Evolutionary conservation across 176 grass and related monocot genomes (phyloP).

Genomic region (Paspalum vaginatum): DNA sequence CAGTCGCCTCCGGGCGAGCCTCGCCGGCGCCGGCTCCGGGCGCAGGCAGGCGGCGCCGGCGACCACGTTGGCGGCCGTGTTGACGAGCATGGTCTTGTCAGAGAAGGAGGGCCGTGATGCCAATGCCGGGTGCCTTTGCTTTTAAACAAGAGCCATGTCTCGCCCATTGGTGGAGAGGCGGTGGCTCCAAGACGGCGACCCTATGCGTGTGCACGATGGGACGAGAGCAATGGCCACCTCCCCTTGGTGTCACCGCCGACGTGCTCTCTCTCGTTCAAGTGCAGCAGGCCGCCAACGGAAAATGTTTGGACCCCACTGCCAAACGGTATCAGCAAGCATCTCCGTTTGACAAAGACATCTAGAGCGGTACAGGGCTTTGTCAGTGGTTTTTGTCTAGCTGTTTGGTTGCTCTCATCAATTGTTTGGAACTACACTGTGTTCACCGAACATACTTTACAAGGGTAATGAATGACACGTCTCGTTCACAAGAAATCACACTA

Average conservation of each 20-base stretch:
- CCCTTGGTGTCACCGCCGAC: slow-evolving; percentile 8
- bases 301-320: not conserved
- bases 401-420: not conserved
- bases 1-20: slow-evolving; percentile 14
- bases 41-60: not conserved
- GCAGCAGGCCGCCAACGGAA: not conserved
- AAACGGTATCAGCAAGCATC: too few species aligned
- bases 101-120: not conserved
- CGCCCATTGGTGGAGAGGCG: slow-evolving; percentile 7
- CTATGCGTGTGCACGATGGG: too few species aligned
- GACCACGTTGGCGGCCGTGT: slow-evolving; percentile 4
- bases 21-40: not conserved
- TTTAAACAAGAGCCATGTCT: not conserved
- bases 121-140: too few species aligned
- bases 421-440: not conserved
- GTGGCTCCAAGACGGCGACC: slow-evolving; percentile 26
- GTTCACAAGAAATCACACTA: not conserved
- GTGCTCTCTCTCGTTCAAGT: too few species aligned
- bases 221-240: not conserved
- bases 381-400: not conserved
- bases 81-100: not conserved
- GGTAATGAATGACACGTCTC: not conserved
- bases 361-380: too few species aligned
- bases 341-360: not conserved
- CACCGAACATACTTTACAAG: not conserved